Evolutionary conservation across 495 filamentous ascomycete species (phyloP).

Genomic region (Neurospora cerealis): DNA sequence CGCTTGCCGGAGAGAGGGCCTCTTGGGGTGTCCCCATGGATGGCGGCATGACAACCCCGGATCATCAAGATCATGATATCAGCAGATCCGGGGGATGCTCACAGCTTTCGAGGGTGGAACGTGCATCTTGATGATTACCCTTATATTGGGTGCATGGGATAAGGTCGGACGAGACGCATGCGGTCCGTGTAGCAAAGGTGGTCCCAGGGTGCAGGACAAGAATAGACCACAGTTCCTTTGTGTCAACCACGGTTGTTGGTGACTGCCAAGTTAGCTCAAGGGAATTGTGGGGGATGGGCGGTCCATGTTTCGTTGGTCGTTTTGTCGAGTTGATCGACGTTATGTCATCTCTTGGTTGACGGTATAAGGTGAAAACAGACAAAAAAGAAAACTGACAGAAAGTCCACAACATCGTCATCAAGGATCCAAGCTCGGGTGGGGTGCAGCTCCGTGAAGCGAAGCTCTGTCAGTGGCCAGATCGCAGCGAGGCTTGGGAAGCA

Average conservation of each 20-base stretch:
- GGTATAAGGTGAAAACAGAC: not conserved
- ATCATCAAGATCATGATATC: not conserved
- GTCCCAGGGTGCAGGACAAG: not conserved
- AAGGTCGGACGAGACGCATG: not conserved
- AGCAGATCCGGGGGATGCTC: not conserved
- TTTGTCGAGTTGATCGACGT: not conserved
- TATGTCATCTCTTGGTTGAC: not conserved
- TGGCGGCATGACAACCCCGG: constrained; percentile 3
- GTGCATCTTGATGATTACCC: not conserved
- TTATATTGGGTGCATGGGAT: not conserved
- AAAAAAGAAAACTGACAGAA: not conserved
- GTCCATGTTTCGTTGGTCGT: not conserved
- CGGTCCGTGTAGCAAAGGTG: not conserved
- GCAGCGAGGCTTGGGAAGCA: not conserved
- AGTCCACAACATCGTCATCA: not conserved
- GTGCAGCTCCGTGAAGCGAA: not conserved
- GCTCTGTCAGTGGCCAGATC: not conserved
- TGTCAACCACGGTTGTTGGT: not conserved
- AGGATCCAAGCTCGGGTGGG: not conserved
- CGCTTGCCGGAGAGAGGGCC: not conserved
- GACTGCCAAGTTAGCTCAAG: not conserved
- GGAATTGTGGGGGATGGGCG: not conserved
- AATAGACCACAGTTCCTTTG: not conserved
- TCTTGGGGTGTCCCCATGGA: not conserved
- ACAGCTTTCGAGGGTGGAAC: not conserved